These are phyloP conservation scores for Talaromyces sp. DNA, from an alignment of 2,329 filamentous ascomycete genomes.

Conservation along the genomic window DNA sequence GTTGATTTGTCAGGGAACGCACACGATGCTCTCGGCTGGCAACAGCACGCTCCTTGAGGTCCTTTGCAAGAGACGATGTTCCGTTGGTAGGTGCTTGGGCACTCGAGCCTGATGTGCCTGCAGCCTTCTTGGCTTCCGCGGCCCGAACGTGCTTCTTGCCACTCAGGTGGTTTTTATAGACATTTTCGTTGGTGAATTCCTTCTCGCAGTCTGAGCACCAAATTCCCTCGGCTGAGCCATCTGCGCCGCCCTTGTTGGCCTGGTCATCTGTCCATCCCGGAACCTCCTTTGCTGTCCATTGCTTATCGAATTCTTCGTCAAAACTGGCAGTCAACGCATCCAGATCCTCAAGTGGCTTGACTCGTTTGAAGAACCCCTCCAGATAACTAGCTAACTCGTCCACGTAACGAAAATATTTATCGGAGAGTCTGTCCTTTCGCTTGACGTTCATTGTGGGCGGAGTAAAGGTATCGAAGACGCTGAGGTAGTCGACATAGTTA, in stretches of 20 bases:
- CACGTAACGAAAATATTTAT: slow-evolving; percentile 90
- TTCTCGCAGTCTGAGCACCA: slow-evolving; percentile 94
- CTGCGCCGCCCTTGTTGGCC: slow-evolving; percentile 45
- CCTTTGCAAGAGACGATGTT: slow-evolving; percentile 36
- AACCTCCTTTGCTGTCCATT: slow-evolving; percentile 79
- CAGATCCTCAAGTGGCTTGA: slow-evolving; percentile 81
- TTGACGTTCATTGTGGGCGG: slow-evolving; percentile 74
- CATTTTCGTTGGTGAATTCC: slow-evolving; percentile 92
- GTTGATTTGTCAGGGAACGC: slow-evolving; percentile 74
- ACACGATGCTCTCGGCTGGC: slow-evolving; percentile 86
- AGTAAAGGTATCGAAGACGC: slow-evolving; percentile 84
- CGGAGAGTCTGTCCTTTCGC: slow-evolving; percentile 81
- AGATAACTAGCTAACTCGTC: slow-evolving; percentile 79
- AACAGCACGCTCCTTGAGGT: slow-evolving; percentile 84
- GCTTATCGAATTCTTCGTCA: slow-evolving; percentile 79
- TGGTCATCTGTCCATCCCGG: slow-evolving; percentile 72
- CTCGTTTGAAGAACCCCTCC: slow-evolving; percentile 83
- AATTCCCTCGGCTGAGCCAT: slow-evolving; percentile 67
- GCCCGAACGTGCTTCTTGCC: slow-evolving; percentile 93
- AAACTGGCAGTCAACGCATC: slow-evolving; percentile 75
- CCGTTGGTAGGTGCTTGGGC: slow-evolving; percentile 23
- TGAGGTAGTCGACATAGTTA: slow-evolving; percentile 90
- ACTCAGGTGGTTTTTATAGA: slow-evolving; percentile 84
- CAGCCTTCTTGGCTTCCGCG: slow-evolving; percentile 63
- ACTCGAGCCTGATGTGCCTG: slow-evolving; percentile 42